phyloP scores from a whole-genome alignment of 768 basidiomycete genomes.

The Tylopilus balloui region DNA sequence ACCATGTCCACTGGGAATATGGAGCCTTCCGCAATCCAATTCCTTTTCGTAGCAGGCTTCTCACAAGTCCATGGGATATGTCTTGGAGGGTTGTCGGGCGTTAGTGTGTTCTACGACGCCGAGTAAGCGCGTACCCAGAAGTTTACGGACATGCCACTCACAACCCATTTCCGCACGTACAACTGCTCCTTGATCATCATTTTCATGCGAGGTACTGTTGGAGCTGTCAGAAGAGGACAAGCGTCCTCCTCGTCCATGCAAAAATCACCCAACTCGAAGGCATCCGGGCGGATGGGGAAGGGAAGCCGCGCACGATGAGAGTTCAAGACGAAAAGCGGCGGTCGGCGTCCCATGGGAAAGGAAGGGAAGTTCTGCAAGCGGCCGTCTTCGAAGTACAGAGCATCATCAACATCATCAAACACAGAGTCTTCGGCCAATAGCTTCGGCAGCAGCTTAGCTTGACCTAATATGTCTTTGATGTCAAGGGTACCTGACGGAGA shows the following conservation, averaged over 20 bases:
- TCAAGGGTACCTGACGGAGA: slow-evolving; percentile 26
- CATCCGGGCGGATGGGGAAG: slow-evolving; percentile 20
- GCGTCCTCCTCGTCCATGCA: slow-evolving; percentile 15
- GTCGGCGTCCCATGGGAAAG: slow-evolving; percentile 28
- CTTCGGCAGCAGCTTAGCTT: slow-evolving; percentile 10
- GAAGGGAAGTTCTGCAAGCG: slow-evolving; percentile 25
- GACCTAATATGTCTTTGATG: slow-evolving; percentile 21
- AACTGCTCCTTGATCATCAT: slow-evolving; percentile 33
- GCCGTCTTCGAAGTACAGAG: slow-evolving; percentile 9
- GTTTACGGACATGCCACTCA: slow-evolving; percentile 17
- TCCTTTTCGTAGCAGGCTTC: slow-evolving; percentile 13
- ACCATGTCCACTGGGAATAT: slow-evolving; percentile 22
- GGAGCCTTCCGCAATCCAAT: slow-evolving; percentile 32
- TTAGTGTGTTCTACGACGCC: slow-evolving; percentile 18
- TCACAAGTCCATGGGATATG: slow-evolving; percentile 31
- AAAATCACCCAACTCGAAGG: slow-evolving; percentile 18
- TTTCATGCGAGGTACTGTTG: slow-evolving; percentile 35
- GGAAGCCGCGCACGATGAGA: slow-evolving; percentile 21
- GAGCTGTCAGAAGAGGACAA: slow-evolving; percentile 24
- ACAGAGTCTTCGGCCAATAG: slow-evolving; percentile 22
- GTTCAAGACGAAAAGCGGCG: slow-evolving; percentile 27
- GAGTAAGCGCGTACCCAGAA: slow-evolving; percentile 7
- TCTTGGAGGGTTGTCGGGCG: slow-evolving; percentile 19
- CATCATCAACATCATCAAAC: slow-evolving; percentile 13
- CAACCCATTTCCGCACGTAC: slow-evolving; percentile 33